phyloP scores from a whole-genome alignment of 177 flowering plant genomes.

The Vitis hybrid region DNA sequence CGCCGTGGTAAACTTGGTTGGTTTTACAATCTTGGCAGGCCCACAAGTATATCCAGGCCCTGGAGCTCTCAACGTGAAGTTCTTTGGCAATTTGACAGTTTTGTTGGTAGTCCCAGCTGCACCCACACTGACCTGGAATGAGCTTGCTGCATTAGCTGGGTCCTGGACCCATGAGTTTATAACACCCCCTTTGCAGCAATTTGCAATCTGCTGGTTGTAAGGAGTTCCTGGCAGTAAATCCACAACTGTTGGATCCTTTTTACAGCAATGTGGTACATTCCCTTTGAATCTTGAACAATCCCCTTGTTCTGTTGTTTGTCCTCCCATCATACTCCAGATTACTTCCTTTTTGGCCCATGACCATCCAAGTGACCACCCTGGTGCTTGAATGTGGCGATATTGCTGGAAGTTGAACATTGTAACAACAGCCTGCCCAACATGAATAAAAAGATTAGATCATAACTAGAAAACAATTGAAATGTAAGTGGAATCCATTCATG shows the following conservation, averaged over 20 bases:
- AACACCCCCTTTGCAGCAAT: conserved; percentile 65
- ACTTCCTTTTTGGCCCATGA: conserved; percentile 61
- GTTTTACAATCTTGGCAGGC: conserved; percentile 48
- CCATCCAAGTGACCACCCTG: conserved; percentile 67
- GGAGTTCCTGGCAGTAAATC: conserved; percentile 59
- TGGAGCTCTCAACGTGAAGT: conserved; percentile 54
- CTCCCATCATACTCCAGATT: conserved; percentile 53
- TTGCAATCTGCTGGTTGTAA: conserved; percentile 59
- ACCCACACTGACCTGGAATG: conserved; percentile 64
- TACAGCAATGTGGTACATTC: conserved; percentile 52
- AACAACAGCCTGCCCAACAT: conserved; percentile 43
- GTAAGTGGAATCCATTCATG: too few species aligned
- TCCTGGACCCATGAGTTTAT: conserved; percentile 51
- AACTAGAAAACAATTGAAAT: not conserved
- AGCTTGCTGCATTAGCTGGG: conserved; percentile 38
- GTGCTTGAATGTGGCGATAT: conserved; percentile 59
- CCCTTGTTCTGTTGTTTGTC: conserved; percentile 58
- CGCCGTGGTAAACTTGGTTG: conserved; percentile 33
- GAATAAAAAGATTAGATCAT: not conserved
- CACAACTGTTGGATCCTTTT: conserved; percentile 49
- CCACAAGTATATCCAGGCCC: conserved; percentile 65
- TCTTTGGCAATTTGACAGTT: conserved; percentile 51
- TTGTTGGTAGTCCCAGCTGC: conserved; percentile 51
- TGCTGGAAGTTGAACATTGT: conserved; percentile 58
- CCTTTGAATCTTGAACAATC: conserved; percentile 57